Evolutionary conservation across 805 yeast genomes (phyloP).

Genomic region (Metschnikowia continentalis): DNA sequence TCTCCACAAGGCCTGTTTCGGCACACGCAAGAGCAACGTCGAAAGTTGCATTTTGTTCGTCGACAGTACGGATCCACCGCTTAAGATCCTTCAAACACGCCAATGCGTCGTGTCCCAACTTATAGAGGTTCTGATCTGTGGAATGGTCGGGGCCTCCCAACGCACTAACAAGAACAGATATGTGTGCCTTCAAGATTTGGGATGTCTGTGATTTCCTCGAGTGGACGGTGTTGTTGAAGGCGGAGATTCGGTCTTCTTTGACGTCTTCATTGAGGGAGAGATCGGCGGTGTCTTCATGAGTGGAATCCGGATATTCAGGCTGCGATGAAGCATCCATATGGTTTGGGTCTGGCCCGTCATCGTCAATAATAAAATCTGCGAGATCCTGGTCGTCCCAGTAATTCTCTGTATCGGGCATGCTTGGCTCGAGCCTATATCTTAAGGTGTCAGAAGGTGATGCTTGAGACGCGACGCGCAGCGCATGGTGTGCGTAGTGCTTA

Average conservation of each 20-base stretch:
- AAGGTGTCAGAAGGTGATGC: background rate
- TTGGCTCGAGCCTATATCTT: background rate
- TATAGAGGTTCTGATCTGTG: constrained; percentile 54
- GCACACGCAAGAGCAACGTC: constrained; percentile 88
- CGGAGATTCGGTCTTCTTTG: constrained; percentile 8
- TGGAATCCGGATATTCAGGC: background rate
- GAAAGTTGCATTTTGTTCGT: constrained; percentile 63
- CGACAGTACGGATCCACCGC: constrained; percentile 82
- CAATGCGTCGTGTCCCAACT: constrained; percentile 81
- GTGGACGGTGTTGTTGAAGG: constrained; percentile 22
- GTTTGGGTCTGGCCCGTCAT: constrained; percentile 8
- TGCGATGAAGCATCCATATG: background rate
- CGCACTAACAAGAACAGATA: constrained; percentile 78
- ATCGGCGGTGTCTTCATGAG: constrained; percentile 1
- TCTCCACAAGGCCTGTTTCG: constrained; percentile 65
- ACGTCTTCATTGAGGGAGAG: constrained; percentile 16
- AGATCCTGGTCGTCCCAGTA: constrained; percentile 26
- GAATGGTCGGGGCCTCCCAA: constrained; percentile 84
- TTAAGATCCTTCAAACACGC: constrained; percentile 86
- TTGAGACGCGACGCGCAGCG: constrained; percentile 7
- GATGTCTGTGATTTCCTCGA: constrained; percentile 35
- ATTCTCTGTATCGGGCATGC: constrained; percentile 1
- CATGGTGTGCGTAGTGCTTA: background rate
- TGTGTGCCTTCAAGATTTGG: constrained; percentile 59
- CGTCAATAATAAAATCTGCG: constrained; percentile 34